Base-by-base conservation (phyloP, 2,329 filamentous ascomycete genomes). In the Raffaelea deltoideospora region DNA sequence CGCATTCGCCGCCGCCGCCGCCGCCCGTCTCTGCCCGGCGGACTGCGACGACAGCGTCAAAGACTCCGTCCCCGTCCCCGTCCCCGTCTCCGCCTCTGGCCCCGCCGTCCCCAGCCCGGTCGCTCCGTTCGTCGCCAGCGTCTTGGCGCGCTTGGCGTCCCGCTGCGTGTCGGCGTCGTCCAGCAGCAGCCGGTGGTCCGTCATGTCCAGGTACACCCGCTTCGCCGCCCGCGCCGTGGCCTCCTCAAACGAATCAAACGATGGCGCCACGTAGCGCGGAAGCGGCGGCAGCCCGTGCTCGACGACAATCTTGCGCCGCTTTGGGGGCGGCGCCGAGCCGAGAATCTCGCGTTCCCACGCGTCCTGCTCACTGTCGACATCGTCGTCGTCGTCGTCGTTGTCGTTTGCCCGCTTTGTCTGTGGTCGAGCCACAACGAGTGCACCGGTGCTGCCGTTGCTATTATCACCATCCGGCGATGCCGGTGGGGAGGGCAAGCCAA, bases 181-280 rank as follows among this genome's bases (percentile, higher is more conserved):
- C 17, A 96, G 65, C 3, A 98, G 69, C 5, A 98, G 72, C 48
- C 84, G 71, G 1, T 87, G 82, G 51, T 98, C 90, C 47, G 86
- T 87, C 56, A 90, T 69, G 49, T 96, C 87, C 35, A 98, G 66
- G 2, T 78, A 72, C 19, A 94, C 79, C 31, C 76, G 77, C 56
- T 85, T 87, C 3, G 82, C 76, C 31, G 86, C 68, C 45, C 74
- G 74, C 13, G 76, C 66, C 2, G 82, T 86, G 5, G 75, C 71
- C 39, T 72, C 66, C 48, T 87, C 76, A 14, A 87, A 90, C 43
- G 93, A 74, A 50, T 92, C 83, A 46, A 94, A 78, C 4, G 76
- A 76, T 1, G 81, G 79, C 3, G 81, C 67, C 3, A 69, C 65
- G 39, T 77, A 76, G 22, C 62, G 62, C 1, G 69, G 64, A 15